phyloP scores from a whole-genome alignment of 2,329 filamentous ascomycete species.

The Aureobasidium musti region DNA sequence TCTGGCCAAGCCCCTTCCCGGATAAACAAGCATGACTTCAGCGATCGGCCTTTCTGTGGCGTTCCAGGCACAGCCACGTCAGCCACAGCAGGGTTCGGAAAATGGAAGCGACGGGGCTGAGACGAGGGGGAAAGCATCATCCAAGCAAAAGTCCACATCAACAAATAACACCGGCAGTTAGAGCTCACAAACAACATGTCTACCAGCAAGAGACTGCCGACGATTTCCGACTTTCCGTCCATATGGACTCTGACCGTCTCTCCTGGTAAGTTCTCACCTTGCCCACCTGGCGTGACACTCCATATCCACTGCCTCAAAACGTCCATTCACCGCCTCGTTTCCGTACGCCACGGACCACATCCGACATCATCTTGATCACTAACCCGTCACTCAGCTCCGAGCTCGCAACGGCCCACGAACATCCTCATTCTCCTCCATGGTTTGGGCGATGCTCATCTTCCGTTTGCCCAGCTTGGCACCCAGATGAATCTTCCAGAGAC shows the following conservation, averaged over 20 bases:
- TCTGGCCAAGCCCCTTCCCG: not conserved
- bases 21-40: not conserved
- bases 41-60: constrained; percentile 5
- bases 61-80: not conserved
- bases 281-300: constrained; percentile 1
- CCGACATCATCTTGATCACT: constrained; percentile 16
- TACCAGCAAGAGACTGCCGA: constrained; percentile 44
- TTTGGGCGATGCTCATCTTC: constrained; percentile 70
- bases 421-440: constrained; percentile 82
- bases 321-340: constrained; percentile 12
- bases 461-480: constrained; percentile 69
- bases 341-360: constrained; percentile 27
- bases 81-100: not conserved
- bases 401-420: constrained; percentile 64
- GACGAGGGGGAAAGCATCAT: not conserved
- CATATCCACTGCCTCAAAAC: constrained; percentile 8
- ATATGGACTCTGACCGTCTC: constrained; percentile 47
- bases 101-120: constrained; percentile 10
- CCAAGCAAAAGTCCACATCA: not conserved
- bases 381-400: constrained; percentile 43
- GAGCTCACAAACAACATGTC: not conserved
- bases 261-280: constrained; percentile 45
- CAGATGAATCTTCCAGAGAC: constrained; percentile 75
- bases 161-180: not conserved
- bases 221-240: constrained; percentile 47